Conservation (phyloP, 176 grass and related monocot species). For the Oryza glaberrima region DNA sequence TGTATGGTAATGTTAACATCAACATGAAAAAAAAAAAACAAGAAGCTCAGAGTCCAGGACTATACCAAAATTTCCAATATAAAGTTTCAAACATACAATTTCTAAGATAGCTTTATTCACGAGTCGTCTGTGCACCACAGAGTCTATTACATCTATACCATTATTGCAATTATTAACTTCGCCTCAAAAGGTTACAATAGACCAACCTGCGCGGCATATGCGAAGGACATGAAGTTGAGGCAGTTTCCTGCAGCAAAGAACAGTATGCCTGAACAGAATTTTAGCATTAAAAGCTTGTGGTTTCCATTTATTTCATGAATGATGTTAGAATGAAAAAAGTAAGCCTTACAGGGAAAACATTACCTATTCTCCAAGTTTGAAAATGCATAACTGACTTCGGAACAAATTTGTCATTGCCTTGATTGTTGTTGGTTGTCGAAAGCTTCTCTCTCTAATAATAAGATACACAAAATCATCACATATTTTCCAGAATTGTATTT, state of each 20-base stretch:
- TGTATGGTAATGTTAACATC: neutral
- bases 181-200: constrained; percentile 34
- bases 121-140: neutral
- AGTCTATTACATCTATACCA: constrained; percentile 17
- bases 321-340: neutral
- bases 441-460: constrained; percentile 86
- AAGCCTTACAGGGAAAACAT: constrained; percentile 12
- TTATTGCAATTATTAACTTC: neutral
- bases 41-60: neutral
- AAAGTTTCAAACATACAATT: neutral
- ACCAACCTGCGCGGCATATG: constrained; percentile 89
- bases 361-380: constrained; percentile 97
- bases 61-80: constrained; percentile 11
- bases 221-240: constrained; percentile 98
- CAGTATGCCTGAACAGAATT: constrained; percentile 77
- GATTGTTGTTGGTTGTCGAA: constrained; percentile 56
- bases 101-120: neutral
- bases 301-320: constrained; percentile 35
- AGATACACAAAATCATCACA: constrained; percentile 21
- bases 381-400: constrained; percentile 92
- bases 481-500: constrained; percentile 4
- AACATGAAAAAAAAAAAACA: constrained; percentile 12
- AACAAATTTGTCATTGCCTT: constrained; percentile 70
- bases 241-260: constrained; percentile 92
- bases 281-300: constrained; percentile 39